Percentiles rank a stretch among this genome's conserved stretches.
Conservation (phyloP, 176 grass and related monocot species). For the Bolboschoenus planiculmis region DNA sequence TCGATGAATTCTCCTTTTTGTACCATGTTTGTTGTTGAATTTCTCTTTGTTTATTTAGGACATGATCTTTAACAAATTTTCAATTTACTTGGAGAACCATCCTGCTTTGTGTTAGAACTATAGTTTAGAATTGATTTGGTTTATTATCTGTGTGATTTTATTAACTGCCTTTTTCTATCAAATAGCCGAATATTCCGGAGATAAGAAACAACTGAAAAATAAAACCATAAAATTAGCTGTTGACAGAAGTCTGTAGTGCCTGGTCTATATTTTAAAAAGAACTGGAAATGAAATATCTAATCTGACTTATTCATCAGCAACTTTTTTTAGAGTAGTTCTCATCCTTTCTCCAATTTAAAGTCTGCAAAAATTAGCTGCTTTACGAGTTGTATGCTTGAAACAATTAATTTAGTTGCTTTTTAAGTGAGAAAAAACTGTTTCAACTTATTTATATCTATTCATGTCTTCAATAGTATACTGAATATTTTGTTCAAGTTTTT, state of each 20-base stretch:
- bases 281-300: neutral
- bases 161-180: neutral
- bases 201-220: neutral
- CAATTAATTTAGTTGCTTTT: neutral
- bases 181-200: neutral
- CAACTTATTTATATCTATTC: neutral
- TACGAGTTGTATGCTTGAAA: neutral
- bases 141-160: neutral
- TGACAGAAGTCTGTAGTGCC: neutral
- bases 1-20: neutral
- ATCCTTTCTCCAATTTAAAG: neutral
- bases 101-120: neutral
- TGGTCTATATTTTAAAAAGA: neutral
- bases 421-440: neutral
- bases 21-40: neutral
- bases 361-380: neutral
- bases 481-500: neutral
- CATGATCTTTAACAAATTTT: neutral
- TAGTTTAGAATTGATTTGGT: neutral
- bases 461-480: neutral
- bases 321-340: neutral
- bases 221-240: neutral
- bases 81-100: neutral
- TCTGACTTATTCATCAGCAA: neutral
- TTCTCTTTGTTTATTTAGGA: neutral